These are phyloP conservation scores for Magnolia sinica DNA, from an alignment of 164 flowering plant genomes.

Conservation along the genomic window DNA sequence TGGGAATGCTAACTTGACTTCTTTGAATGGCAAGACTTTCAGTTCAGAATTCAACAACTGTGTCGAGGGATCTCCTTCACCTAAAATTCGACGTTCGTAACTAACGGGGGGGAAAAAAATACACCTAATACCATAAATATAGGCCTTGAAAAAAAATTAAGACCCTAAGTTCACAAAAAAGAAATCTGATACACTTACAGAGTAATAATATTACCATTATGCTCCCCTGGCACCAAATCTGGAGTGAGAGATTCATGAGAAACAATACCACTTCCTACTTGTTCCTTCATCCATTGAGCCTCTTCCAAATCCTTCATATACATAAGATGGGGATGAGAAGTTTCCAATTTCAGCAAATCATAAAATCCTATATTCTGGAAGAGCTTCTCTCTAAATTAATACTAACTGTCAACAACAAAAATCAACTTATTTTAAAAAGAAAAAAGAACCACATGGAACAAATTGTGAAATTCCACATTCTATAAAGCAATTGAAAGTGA, in stretches of 20 bases:
- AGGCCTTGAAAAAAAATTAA: background rate
- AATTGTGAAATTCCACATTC: background rate
- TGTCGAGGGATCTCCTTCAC: constrained; percentile 9
- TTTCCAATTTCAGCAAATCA: background rate
- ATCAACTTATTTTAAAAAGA: background rate
- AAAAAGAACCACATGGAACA: background rate
- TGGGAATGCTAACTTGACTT: constrained; percentile 6
- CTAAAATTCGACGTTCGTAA: constrained; percentile 7
- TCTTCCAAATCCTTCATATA: constrained; percentile 31
- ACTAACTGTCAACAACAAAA: background rate
- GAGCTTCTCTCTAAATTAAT: background rate
- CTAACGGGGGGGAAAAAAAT: background rate
- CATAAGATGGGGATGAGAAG: constrained; percentile 5
- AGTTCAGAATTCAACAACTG: constrained; percentile 9
- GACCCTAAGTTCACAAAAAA: background rate
- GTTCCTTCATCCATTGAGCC: constrained; percentile 15
- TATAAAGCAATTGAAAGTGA: background rate
- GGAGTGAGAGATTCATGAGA: constrained; percentile 5
- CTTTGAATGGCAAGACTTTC: constrained; percentile 14
- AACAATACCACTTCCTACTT: constrained; percentile 7
- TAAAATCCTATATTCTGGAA: background rate
- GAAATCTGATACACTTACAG: background rate
- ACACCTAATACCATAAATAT: background rate
- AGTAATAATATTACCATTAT: constrained; percentile 8
- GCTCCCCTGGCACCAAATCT: constrained; percentile 8